phyloP scores from a whole-genome alignment of 371 early-diverging fungal species.

The Nematocida ausubeli region DNA sequence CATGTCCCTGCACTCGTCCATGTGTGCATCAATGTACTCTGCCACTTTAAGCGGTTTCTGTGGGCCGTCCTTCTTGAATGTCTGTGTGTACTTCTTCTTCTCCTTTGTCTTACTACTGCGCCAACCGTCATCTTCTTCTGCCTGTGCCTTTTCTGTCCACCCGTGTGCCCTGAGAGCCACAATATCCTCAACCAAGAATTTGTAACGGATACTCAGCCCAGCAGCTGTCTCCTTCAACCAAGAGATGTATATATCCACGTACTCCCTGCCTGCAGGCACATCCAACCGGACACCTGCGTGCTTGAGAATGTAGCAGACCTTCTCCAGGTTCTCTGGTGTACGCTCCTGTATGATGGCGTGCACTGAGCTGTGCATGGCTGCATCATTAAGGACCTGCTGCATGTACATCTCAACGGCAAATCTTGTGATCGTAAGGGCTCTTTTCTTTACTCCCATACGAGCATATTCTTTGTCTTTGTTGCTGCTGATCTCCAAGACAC shows the following conservation, averaged over 20 bases:
- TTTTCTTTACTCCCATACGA: slow-evolving; percentile 27
- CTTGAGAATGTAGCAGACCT: slow-evolving; percentile 41
- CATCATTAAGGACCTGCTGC: slow-evolving; percentile 9
- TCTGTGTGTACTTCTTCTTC: slow-evolving; percentile 17
- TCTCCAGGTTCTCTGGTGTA: slow-evolving; percentile 45
- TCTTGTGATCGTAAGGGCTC: slow-evolving; percentile 16
- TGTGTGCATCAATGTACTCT: slow-evolving; percentile 14
- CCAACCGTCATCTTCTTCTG: slow-evolving; percentile 27
- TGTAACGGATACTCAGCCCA: slow-evolving; percentile 4
- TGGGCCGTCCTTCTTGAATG: background rate
- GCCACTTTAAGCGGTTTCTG: background rate
- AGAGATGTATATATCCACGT: slow-evolving; percentile 11
- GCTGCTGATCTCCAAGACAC: slow-evolving; percentile 36
- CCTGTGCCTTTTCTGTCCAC: slow-evolving; percentile 1
- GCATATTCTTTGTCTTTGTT: slow-evolving; percentile 55
- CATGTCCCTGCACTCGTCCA: slow-evolving; percentile 4
- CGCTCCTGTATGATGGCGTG: background rate
- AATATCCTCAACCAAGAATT: slow-evolving; percentile 51
- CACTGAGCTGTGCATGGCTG: slow-evolving; percentile 5
- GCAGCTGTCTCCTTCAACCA: slow-evolving; percentile 25
- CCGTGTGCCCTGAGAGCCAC: slow-evolving; percentile 3
- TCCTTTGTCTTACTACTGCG: slow-evolving; percentile 33
- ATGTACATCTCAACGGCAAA: slow-evolving; percentile 21
- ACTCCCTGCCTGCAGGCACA: background rate
- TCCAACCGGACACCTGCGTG: slow-evolving; percentile 26